phyloP scores from a whole-genome alignment of 495 filamentous ascomycete genomes.

The Thermothielavioides terrestris region DNA sequence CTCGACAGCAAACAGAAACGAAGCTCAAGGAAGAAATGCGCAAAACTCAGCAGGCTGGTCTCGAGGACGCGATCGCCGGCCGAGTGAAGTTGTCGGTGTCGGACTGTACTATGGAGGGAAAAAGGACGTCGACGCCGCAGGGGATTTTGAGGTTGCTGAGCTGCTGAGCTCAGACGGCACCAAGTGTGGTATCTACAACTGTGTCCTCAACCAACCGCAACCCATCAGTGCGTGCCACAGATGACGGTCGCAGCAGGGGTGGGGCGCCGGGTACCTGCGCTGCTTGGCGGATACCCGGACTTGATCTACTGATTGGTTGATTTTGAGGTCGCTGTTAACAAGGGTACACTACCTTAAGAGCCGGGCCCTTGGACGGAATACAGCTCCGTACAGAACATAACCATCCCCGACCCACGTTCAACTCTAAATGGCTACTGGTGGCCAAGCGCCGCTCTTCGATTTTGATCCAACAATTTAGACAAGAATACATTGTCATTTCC shows the following conservation, averaged over 20 bases:
- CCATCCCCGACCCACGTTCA: too few species aligned
- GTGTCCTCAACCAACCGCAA: constrained; percentile 25
- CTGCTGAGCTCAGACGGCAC: constrained; percentile 14
- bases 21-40: not conserved
- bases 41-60: constrained; percentile 4
- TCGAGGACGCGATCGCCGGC: not conserved
- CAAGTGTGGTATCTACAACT: constrained; percentile 21
- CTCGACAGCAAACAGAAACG: not conserved
- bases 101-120: not conserved
- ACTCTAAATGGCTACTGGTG: too few species aligned
- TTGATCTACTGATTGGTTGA: too few species aligned
- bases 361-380: too few species aligned
- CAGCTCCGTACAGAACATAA: too few species aligned
- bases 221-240: constrained; percentile 1
- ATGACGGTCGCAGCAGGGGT: constrained; percentile 6
- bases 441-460: too few species aligned
- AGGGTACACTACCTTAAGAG: too few species aligned
- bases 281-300: too few species aligned
- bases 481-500: too few species aligned
- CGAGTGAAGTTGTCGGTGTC: constrained; percentile 1
- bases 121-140: not conserved
- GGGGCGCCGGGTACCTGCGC: constrained; percentile 11
- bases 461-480: too few species aligned
- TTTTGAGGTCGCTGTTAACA: not conserved
- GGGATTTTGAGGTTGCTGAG: constrained; percentile 12